Percentiles rank a stretch among this genome's conserved stretches.
These are phyloP conservation scores for Logfia minima DNA, from an alignment of 129 eudicot genomes.

Conservation along the genomic window DNA sequence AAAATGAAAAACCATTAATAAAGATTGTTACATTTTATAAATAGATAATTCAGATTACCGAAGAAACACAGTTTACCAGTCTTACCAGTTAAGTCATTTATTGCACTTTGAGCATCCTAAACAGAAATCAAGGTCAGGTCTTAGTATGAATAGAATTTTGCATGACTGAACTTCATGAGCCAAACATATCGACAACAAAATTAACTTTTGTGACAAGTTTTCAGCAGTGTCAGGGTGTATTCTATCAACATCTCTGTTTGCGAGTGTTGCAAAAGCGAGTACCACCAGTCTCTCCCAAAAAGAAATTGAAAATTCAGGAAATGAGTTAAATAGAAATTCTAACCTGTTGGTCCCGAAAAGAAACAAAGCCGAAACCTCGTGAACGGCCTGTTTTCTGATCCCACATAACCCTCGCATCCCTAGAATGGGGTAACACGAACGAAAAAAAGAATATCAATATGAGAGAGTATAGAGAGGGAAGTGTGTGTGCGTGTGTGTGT, in stretches of 20 bases:
- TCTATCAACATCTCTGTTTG: background rate
- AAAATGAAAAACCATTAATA: background rate
- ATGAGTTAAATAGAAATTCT: background rate
- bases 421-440: conserved; percentile 16
- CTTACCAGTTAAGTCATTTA: conserved; percentile 79
- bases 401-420: conserved; percentile 98
- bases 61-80: conserved; percentile 1
- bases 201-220: background rate
- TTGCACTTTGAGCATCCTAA: conserved; percentile 94
- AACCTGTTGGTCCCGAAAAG: conserved; percentile 86
- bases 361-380: conserved; percentile 87
- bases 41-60: background rate
- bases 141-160: background rate
- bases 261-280: background rate
- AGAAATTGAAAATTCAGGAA: background rate
- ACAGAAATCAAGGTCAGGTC: conserved; percentile 15
- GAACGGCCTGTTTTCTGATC: conserved; percentile 92
- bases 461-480: background rate
- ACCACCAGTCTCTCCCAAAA: conserved; percentile 10
- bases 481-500: background rate
- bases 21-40: background rate
- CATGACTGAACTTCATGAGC: background rate
- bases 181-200: background rate
- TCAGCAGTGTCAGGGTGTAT: background rate
- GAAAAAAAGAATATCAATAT: background rate